Base-by-base conservation (phyloP, 1,284 basidiomycete genomes). In the Phaffia rhodozyma region DNA sequence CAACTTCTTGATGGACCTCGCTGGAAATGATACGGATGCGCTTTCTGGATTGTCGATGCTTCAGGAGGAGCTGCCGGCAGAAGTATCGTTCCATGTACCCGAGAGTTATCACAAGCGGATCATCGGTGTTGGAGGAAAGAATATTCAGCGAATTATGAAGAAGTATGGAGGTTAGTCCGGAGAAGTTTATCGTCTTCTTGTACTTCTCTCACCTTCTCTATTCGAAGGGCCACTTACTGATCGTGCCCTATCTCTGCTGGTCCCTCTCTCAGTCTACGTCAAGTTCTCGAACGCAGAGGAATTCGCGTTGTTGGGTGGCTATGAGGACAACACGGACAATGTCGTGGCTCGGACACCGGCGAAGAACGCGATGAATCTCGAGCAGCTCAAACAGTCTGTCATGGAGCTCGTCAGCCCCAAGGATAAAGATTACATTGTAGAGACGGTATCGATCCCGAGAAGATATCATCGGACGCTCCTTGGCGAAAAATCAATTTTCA, bases 91-190 rank as follows among this genome's bases (percentile, higher is more conserved):
- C 83, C 93, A 97, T 76, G 92, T 98, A 9, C 94, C 96, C 27
- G 94, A 99, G 77, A 85, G 86, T 58, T 98, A 97, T 75, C 94
- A 98, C 79, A 98, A 98, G 78, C 89, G 96, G 67, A 98, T 98
- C 75, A 99, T 99, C 70, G 94, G 94, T 67, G 94, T 97, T 30
- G 94, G 92, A 53, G 94, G 94, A 38, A 89, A 93, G 73, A 98
- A 94, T 77, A 98, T 99, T 66, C 94, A 98, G 75, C 84, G 91
- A 66, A 98, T 98, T 76, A 99, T 99, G 94, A 97, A 97, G 79
- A 93, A 96, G 76, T 97, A 89, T 72, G 94, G 94, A 38, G 38
- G 38, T 43, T 16, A 43, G 38, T 43, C 38, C 13, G 2, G 5
- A 7, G 13, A 11, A 43, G 2, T 43, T 43, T 2, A 2, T 16